These are phyloP conservation scores for Actinidia chinensis DNA, from an alignment of 179 eudicot species.

Conservation along the genomic window DNA sequence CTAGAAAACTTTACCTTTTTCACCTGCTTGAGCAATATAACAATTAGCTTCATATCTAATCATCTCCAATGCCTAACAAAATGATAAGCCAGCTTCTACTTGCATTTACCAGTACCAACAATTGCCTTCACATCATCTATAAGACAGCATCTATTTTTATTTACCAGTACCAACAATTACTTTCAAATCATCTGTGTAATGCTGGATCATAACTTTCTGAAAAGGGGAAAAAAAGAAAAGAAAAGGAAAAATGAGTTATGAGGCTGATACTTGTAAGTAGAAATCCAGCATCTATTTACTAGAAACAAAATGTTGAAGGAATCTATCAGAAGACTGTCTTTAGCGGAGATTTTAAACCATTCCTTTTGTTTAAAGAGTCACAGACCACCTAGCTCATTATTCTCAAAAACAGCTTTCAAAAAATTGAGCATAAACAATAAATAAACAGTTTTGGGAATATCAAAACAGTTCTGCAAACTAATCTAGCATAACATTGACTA, in stretches of 20 bases:
- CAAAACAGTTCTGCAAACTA: too few species aligned
- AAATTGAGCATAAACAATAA: too few species aligned
- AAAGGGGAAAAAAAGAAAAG: slow-evolving; percentile 45
- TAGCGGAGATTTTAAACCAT: too few species aligned
- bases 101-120: slow-evolving; percentile 66
- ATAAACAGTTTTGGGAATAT: too few species aligned
- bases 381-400: too few species aligned
- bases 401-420: too few species aligned
- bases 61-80: slow-evolving; percentile 11
- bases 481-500: too few species aligned
- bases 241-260: slow-evolving; percentile 6
- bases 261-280: not conserved
- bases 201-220: slow-evolving; percentile 60
- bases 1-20: slow-evolving; percentile 87
- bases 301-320: not conserved
- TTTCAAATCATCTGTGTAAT: slow-evolving; percentile 68
- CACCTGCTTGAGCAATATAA: slow-evolving; percentile 51
- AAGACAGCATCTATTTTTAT: slow-evolving; percentile 10
- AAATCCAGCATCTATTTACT: not conserved
- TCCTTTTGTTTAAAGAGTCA: too few species aligned
- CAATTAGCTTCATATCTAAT: not conserved
- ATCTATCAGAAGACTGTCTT: too few species aligned
- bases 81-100: slow-evolving; percentile 12
- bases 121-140: slow-evolving; percentile 76
- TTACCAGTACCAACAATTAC: slow-evolving; percentile 85